Conservation (phyloP, 345 rosid genomes). For the Sisymbrium irio region DNA sequence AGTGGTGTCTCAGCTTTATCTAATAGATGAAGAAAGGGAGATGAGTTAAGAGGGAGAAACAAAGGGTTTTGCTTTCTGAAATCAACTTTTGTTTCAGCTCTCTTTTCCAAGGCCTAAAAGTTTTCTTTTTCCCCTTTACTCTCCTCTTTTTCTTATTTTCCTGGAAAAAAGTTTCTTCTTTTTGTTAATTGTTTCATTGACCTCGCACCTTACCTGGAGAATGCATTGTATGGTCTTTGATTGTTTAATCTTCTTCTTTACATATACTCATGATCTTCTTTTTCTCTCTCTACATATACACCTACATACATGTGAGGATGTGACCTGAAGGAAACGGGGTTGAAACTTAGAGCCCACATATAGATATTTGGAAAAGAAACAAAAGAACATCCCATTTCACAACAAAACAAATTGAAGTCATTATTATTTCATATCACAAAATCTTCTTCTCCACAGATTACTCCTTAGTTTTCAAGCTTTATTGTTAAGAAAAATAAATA, state of each 20-base stretch:
- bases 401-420: slow-evolving; percentile 29
- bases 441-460: slow-evolving; percentile 9
- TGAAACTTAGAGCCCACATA: slow-evolving; percentile 33
- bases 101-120: slow-evolving; percentile 17
- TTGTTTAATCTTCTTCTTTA: slow-evolving; percentile 27
- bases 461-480: not conserved
- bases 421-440: slow-evolving; percentile 25
- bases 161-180: slow-evolving; percentile 16
- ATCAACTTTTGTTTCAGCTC: slow-evolving; percentile 32
- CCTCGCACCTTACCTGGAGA: slow-evolving; percentile 37
- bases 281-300: not conserved
- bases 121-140: slow-evolving; percentile 15
- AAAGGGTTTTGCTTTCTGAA: slow-evolving; percentile 34
- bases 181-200: slow-evolving; percentile 32
- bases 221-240: slow-evolving; percentile 31
- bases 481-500: not conserved
- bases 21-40: slow-evolving; percentile 27
- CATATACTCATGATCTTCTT: slow-evolving; percentile 9
- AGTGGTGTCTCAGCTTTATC: slow-evolving; percentile 30
- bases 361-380: slow-evolving; percentile 27
- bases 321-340: slow-evolving; percentile 26
- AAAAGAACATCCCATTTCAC: slow-evolving; percentile 29
- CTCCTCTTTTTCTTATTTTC: not conserved
- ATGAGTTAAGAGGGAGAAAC: slow-evolving; percentile 28
- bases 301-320: slow-evolving; percentile 26